phyloP scores from a whole-genome alignment of 1,139 yeast genomes.

The Yamadazyma sp. region DNA sequence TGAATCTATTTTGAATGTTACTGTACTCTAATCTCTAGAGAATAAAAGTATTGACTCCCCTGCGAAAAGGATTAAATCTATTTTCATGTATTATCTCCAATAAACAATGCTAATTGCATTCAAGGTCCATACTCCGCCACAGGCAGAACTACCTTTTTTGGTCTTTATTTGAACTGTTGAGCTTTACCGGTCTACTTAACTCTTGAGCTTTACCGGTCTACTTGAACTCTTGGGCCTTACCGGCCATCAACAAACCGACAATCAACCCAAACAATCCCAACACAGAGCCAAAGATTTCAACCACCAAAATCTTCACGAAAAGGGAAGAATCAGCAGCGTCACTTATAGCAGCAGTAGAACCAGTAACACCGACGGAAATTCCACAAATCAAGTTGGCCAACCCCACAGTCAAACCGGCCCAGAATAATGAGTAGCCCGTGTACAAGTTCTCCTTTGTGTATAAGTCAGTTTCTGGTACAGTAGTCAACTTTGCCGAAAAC shows the following conservation, averaged over 20 bases:
- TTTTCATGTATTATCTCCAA: too few species aligned
- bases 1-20: background rate
- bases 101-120: too few species aligned
- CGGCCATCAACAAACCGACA: slow-evolving; percentile 96
- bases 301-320: slow-evolving; percentile 92
- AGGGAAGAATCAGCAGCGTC: slow-evolving; percentile 97
- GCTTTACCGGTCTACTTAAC: slow-evolving; percentile 23
- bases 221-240: slow-evolving; percentile 81
- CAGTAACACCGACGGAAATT: slow-evolving; percentile 95
- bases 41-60: too few species aligned
- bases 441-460: slow-evolving; percentile 83
- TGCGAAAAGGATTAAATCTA: too few species aligned
- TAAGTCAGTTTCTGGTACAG: slow-evolving; percentile 60
- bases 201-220: too few species aligned
- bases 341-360: slow-evolving; percentile 95
- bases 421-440: slow-evolving; percentile 91
- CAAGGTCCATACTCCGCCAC: background rate
- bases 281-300: slow-evolving; percentile 96
- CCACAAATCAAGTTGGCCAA: slow-evolving; percentile 93
- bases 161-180: background rate
- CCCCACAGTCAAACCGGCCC: slow-evolving; percentile 99
- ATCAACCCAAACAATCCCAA: slow-evolving; percentile 92
- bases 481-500: slow-evolving; percentile 83
- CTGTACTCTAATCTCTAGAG: too few species aligned
- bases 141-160: background rate